A percentile compares a stretch with the other conserved stretches of the same genome.
These are phyloP conservation scores for Triticum monococcum DNA, from an alignment of 176 grass and related monocot species.

Conservation along the genomic window DNA sequence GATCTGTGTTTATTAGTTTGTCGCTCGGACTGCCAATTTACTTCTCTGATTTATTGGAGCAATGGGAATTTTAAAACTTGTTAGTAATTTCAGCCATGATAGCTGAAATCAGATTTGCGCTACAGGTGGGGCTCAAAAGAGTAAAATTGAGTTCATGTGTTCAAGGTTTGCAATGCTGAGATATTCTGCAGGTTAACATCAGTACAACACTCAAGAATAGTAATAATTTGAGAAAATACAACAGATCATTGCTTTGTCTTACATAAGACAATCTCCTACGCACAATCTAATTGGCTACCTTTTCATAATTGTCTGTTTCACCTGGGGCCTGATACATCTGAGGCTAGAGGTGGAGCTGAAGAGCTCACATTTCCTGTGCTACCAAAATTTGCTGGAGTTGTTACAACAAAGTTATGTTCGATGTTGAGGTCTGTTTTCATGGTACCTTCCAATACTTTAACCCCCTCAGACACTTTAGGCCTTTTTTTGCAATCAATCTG, in stretches of 20 bases:
- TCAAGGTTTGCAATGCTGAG: not conserved
- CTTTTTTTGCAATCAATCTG: constrained; percentile 38
- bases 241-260: not conserved
- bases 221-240: not conserved
- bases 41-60: not conserved
- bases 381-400: not conserved
- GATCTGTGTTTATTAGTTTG: not conserved
- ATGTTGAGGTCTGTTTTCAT: constrained; percentile 16
- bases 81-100: not conserved
- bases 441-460: constrained; percentile 49
- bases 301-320: not conserved
- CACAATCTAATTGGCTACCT: not conserved
- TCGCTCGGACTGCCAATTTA: not conserved
- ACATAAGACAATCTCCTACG: not conserved
- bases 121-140: not conserved
- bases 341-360: constrained; percentile 17
- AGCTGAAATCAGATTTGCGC: not conserved
- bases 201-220: not conserved
- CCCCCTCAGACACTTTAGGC: constrained; percentile 47
- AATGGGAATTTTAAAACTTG: not conserved
- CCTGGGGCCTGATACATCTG: constrained; percentile 36
- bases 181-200: not conserved
- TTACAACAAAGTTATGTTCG: constrained; percentile 27
- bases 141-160: not conserved
- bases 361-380: not conserved